Percentiles rank a stretch among this genome's conserved stretches.
phyloP scores from a whole-genome alignment of 2,329 filamentous ascomycete species.

The Cercospora beticola region DNA sequence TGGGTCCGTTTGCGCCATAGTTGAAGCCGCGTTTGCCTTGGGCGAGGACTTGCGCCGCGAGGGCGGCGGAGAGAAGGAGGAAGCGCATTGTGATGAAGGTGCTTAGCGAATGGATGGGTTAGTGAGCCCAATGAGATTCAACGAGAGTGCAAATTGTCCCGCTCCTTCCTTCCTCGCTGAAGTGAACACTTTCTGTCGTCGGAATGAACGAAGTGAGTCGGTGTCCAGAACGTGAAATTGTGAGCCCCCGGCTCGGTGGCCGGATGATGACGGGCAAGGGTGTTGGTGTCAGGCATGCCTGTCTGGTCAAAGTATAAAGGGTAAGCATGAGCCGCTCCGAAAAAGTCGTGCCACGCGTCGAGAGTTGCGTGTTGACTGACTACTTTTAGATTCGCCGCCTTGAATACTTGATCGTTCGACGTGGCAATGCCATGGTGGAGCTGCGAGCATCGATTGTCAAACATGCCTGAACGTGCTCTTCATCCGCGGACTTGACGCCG shows the following conservation, averaged over 20 bases:
- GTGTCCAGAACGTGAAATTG: background rate
- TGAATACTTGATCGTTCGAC: background rate
- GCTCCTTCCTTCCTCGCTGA: background rate
- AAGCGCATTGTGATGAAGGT: background rate
- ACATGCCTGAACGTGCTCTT: background rate
- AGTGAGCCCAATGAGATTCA: background rate
- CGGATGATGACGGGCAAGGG: background rate
- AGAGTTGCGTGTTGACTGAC: background rate
- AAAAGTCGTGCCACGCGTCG: background rate
- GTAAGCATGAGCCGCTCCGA: background rate
- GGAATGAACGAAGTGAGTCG: background rate
- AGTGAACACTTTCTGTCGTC: background rate
- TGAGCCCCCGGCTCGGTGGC: background rate
- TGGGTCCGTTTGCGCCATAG: conserved; percentile 64
- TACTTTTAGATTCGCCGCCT: background rate
- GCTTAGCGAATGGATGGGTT: background rate
- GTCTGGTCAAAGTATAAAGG: background rate
- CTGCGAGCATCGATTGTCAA: background rate
- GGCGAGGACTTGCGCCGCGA: conserved; percentile 42
- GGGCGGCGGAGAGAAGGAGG: background rate
- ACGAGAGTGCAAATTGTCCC: background rate
- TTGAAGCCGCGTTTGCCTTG: conserved; percentile 63
- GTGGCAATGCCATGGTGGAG: background rate
- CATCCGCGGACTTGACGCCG: background rate
- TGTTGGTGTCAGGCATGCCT: conserved; percentile 2